phyloP scores from a whole-genome alignment of 768 basidiomycete genomes.

The Cystofilobasidium bisporidii region DNA sequence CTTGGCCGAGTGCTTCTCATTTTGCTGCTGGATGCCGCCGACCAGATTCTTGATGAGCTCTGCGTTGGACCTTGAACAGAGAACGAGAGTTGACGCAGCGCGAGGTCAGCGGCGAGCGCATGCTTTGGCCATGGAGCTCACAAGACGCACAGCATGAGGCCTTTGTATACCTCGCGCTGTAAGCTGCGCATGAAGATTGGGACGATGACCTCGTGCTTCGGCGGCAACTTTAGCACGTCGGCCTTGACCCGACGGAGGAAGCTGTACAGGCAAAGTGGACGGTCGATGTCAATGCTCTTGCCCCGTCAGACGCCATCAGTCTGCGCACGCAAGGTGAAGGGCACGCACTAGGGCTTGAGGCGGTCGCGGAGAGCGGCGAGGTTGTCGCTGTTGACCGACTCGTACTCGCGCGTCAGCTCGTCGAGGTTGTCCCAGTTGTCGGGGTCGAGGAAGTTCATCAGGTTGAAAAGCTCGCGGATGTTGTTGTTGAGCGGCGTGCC shows the following conservation, averaged over 20 bases:
- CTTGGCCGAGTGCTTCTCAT: neutral
- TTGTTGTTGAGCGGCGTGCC: conserved; percentile 96
- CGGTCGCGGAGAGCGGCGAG: conserved; percentile 67
- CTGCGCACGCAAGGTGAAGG: too few relatives aligned
- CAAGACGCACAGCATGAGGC: conserved; percentile 45
- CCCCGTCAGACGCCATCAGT: too few relatives aligned
- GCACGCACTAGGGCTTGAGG: conserved; percentile 55
- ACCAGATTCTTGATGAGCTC: conserved; percentile 9
- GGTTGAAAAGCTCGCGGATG: conserved; percentile 87
- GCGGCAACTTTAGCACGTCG: conserved; percentile 74
- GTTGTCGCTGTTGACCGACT: conserved; percentile 66
- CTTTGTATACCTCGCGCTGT: conserved; percentile 79
- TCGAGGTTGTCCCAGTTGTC: conserved; percentile 54
- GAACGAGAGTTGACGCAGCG: neutral
- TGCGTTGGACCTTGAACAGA: neutral
- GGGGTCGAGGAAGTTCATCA: conserved; percentile 77
- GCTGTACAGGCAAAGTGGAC: conserved; percentile 12
- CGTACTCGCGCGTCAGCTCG: conserved; percentile 61
- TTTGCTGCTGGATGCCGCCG: neutral
- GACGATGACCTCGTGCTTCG: conserved; percentile 57
- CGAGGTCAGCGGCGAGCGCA: too few relatives aligned
- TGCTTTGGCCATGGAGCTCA: too few relatives aligned
- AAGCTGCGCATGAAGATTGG: conserved; percentile 78
- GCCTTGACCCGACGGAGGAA: conserved; percentile 89
- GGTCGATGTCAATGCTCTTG: neutral